A percentile compares a stretch with the other conserved stretches of the same genome.
Conservation (phyloP, 495 filamentous ascomycete genomes). For the Cryomyces minteri region DNA sequence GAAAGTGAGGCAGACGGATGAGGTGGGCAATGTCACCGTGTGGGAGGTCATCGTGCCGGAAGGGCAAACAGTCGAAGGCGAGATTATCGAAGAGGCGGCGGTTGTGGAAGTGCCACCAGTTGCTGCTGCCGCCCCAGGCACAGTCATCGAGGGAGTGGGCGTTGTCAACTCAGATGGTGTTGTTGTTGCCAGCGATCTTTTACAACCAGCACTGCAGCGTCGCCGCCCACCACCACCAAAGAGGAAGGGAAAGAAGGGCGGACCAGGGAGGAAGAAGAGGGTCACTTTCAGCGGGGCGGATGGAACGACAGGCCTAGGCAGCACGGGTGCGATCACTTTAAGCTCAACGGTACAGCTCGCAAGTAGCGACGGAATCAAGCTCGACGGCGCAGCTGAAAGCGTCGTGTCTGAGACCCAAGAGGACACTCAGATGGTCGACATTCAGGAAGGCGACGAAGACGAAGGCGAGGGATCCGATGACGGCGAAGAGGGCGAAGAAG, state of each 20-base stretch:
- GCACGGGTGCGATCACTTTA: not conserved
- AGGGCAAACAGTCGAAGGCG: slow-evolving; percentile 65
- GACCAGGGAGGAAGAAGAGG: slow-evolving; percentile 20
- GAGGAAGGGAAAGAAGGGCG: slow-evolving; percentile 16
- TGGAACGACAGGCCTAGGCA: not conserved
- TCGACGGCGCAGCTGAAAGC: too few species aligned
- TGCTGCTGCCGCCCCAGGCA: slow-evolving; percentile 31
- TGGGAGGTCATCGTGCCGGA: slow-evolving; percentile 67
- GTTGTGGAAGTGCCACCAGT: slow-evolving; percentile 18
- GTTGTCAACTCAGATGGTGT: slow-evolving; percentile 42
- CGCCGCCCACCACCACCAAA: slow-evolving; percentile 49
- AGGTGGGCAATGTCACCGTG: slow-evolving; percentile 58
- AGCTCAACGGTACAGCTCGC: not conserved
- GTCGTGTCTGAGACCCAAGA: too few species aligned
- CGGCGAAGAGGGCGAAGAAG: not conserved
- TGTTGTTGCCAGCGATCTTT: slow-evolving; percentile 31
- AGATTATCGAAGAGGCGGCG: slow-evolving; percentile 46
- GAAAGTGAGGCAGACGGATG: slow-evolving; percentile 58
- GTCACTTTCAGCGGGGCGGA: slow-evolving; percentile 11
- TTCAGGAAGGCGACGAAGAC: slow-evolving; percentile 11
- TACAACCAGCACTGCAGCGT: slow-evolving; percentile 27
- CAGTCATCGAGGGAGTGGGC: slow-evolving; percentile 42
- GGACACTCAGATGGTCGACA: slow-evolving; percentile 13
- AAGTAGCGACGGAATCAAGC: not conserved
- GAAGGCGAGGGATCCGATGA: slow-evolving; percentile 13